These are phyloP conservation scores for Nicotiana rustica DNA, from an alignment of 305 asterid genomes.

Conservation along the genomic window DNA sequence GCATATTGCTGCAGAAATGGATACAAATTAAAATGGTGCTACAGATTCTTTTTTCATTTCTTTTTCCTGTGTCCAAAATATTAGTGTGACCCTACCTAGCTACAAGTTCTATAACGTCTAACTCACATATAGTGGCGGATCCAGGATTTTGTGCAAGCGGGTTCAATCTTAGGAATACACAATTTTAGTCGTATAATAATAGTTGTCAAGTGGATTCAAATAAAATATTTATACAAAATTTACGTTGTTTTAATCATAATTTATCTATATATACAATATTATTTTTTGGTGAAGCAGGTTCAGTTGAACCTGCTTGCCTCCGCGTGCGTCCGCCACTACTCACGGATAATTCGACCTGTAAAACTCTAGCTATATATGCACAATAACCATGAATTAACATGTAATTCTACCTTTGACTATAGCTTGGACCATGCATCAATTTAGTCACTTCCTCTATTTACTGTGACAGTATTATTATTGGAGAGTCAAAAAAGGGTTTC, in stretches of 20 bases:
- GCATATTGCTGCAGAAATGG: constrained; percentile 7
- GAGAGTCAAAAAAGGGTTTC: too few species aligned
- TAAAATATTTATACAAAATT: too few species aligned
- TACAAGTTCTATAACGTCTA: background rate
- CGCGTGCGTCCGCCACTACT: too few species aligned
- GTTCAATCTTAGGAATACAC: too few species aligned
- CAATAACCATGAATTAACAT: constrained; percentile 1
- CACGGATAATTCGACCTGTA: background rate
- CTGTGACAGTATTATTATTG: too few species aligned
- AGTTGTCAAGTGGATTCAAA: too few species aligned
- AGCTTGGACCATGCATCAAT: background rate
- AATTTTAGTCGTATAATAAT: too few species aligned
- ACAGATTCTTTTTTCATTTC: background rate
- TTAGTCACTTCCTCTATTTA: background rate
- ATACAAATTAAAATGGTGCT: constrained; percentile 29
- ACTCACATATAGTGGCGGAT: background rate
- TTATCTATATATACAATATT: too few species aligned
- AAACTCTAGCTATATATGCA: background rate
- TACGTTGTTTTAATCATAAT: too few species aligned
- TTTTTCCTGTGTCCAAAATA: background rate
- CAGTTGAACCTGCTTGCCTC: too few species aligned
- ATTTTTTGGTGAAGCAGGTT: too few species aligned
- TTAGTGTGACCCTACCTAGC: background rate
- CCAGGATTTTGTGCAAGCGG: too few species aligned
- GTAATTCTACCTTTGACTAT: constrained; percentile 6